Base-by-base conservation (phyloP, 441 rosid genomes). In the Euphorbia corollata region DNA sequence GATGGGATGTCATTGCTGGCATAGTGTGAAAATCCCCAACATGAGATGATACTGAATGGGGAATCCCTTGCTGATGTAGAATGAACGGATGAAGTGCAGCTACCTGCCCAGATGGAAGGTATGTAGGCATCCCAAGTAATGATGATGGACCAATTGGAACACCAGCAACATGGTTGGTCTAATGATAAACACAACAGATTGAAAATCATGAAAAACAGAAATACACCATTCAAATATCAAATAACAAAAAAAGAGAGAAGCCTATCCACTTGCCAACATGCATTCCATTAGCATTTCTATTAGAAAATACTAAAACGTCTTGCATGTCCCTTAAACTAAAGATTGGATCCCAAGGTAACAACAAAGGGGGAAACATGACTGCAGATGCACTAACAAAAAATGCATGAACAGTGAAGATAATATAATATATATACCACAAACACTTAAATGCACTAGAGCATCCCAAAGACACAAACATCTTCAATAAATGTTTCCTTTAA, bases 51-150 rank as follows among this genome's bases (percentile, higher is more conserved):
- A 87, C 65, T 51, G 90, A 77, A 23, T 84, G 96, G 43, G 91
- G 80, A 65, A 78, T 72, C 73, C 85, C 91, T 63, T 81, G 98
- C 64, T 89, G 97, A 72, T 86, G 90, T 84, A 90, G 85, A 75
- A 85, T 67, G 69, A 78, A 86, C 38, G 99, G 83, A 76, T 87
- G 97, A 76, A 91, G 73, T 56, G 96, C 79, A 70, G 86, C 73
- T 78, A 90, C 72, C 80, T 87, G 96, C 68, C 87, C 97, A 65
- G 86, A 88, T 64, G 92, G 90, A 74, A 82, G 73, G 81, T 85
- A 89, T 60, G 89, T 65, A 45, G 87, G 88, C 84, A 83, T 80
- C 81, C 89, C 91, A 73, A 83, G 75, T 50, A 83, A 74, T 58
- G 96, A 83, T 7, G 91, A 71, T 58, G 91, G 86, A 51, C 83